These are phyloP conservation scores for Fusarium avenaceum DNA, from an alignment of 2,329 filamentous ascomycete genomes.

Conservation along the genomic window DNA sequence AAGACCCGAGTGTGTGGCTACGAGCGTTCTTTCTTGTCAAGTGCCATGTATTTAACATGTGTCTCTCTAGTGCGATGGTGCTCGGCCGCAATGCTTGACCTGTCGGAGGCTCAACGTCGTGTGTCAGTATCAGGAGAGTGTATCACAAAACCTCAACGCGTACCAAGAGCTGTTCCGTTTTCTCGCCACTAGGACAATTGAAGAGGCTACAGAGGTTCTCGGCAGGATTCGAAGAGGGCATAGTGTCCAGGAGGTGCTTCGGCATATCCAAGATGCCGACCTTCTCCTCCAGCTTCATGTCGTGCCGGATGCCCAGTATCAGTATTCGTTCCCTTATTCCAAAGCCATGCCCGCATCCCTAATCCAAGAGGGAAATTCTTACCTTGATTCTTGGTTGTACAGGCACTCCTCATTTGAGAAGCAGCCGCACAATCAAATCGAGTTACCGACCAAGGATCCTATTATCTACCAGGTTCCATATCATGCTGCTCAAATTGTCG, in stretches of 20 bases:
- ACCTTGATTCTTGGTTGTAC: conserved; percentile 5
- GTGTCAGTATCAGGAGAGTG: background rate
- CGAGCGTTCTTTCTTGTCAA: background rate
- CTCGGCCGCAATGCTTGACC: background rate
- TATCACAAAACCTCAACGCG: background rate
- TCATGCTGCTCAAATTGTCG: background rate
- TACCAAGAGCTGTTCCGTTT: background rate
- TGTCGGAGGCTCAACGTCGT: background rate
- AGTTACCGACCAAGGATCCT: background rate
- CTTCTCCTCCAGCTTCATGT: background rate
- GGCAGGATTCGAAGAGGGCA: background rate
- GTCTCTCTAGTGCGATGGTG: background rate
- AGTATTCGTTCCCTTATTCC: conserved; percentile 7
- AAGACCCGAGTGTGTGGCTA: background rate
- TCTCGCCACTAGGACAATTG: background rate
- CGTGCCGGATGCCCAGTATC: background rate
- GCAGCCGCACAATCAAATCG: background rate
- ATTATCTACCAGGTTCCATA: conserved; percentile 1
- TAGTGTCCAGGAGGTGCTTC: background rate
- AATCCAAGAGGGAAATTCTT: background rate
- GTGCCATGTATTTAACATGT: background rate
- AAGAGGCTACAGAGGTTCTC: background rate
- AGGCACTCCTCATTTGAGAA: background rate
- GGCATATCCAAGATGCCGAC: background rate
- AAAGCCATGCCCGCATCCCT: background rate